Evolutionary conservation across 2,329 filamentous ascomycete species (phyloP), one percentile per base, ranked within the genome.

Genomic region (Stagonosporopsis cucurbitacearum): DNA sequence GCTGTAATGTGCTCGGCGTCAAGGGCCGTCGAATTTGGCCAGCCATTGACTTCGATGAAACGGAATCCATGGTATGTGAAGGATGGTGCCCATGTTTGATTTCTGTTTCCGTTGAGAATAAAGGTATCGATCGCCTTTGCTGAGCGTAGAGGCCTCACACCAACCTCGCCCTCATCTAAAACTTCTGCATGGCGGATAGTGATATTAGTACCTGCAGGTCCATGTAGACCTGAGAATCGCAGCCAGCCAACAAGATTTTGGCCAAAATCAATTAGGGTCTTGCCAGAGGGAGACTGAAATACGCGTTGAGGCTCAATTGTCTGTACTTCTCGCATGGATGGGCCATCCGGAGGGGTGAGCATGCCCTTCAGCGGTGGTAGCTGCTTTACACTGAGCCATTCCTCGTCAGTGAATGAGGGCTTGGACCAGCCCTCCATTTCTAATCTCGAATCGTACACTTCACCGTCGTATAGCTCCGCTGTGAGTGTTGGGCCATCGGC

Each of bases 171-270:
- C 46, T 78, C 56, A 39, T 86, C 82, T 4, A 87, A 73, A 11
- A 84, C 83, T 65, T 87, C 84, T 0, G 83, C 80, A 63, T 86
- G 84, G 0, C 67, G 68, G 13, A 87, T 71, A 66, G 32, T 82
- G 63, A 74, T 83, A 75, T 43, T 77, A 71, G 54, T 80, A 52
- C 53, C 79, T 2, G 66, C 63, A 0, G 74, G 69, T 0, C 75
- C 79, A 35, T 60, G 60, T 2, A 80, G 65, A 1, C 39, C 73
- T 11, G 37, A 41, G 26, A 85, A 60, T 0, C 71, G 69, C 1
- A 85, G 51, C 60, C 77, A 77, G 1, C 84, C 84, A 0, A 85
- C 83, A 0, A 86, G 70, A 59, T 86, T 86, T 62, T 86, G 83
- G 1, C 83, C 83, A 65, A 86, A 86, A 58, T 86, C 83, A 28